Percentiles rank a stretch among this genome's conserved stretches.
Conservation (phyloP, 768 basidiomycete genomes). For the Mycena filopes region DNA sequence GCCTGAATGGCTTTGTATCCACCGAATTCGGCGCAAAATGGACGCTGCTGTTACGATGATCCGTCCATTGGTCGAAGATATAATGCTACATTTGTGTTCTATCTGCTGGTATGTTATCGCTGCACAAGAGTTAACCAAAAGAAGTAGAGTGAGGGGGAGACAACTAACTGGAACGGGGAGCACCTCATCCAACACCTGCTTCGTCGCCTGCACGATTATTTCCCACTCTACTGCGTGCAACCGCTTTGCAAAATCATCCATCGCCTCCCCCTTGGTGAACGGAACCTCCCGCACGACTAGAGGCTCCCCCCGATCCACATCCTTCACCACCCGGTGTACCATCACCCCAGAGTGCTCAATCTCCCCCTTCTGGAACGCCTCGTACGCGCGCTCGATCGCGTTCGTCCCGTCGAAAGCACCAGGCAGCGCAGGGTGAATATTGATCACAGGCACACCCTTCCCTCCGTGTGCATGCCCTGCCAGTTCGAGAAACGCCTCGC, state of each 20-base stretch:
- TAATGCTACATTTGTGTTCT: constrained; percentile 10
- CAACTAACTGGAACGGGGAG: constrained; percentile 22
- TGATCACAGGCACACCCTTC: constrained; percentile 83
- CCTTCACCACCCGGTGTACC: constrained; percentile 93
- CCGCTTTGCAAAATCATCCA: constrained; percentile 78
- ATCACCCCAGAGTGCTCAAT: constrained; percentile 85
- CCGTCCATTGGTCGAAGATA: too few species aligned
- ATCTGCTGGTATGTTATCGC: neutral
- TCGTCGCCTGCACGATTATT: constrained; percentile 89
- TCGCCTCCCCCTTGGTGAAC: constrained; percentile 75
- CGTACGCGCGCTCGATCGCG: constrained; percentile 89
- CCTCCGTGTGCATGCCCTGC: constrained; percentile 55
- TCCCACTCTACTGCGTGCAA: constrained; percentile 90
- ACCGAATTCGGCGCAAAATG: too few species aligned
- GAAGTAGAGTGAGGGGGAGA: neutral
- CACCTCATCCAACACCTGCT: constrained; percentile 69
- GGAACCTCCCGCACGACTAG: constrained; percentile 83
- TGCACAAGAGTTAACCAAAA: neutral
- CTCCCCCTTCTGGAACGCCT: constrained; percentile 87
- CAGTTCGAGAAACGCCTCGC: constrained; percentile 80
- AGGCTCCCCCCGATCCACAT: constrained; percentile 94
- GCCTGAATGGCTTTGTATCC: too few species aligned
- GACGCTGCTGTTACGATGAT: too few species aligned
- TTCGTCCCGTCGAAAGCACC: constrained; percentile 97
- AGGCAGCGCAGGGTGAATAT: constrained; percentile 95